A percentile compares a stretch with the other conserved stretches of the same genome.
These are phyloP conservation scores for Pseudogymnoascus sp. DNA, from an alignment of 2,329 filamentous ascomycete genomes.

Conservation along the genomic window DNA sequence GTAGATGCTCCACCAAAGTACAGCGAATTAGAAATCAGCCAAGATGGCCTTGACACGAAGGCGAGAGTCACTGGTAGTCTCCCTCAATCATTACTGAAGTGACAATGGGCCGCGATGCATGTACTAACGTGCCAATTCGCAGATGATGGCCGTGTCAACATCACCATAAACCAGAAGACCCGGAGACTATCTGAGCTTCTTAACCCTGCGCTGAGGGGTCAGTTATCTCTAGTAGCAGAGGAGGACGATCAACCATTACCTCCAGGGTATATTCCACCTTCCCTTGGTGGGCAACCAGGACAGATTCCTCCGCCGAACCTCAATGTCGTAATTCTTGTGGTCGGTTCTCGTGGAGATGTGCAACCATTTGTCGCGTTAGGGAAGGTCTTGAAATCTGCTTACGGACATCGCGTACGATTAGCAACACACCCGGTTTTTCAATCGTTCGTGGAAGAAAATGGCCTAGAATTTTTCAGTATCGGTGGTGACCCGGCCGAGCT, in stretches of 20 bases:
- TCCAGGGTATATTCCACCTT: constrained; percentile 64
- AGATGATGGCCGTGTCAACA: constrained; percentile 71
- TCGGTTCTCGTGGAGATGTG: constrained; percentile 65
- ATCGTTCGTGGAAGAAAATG: constrained; percentile 59
- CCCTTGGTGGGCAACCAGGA: constrained; percentile 54
- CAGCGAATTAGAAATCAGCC: constrained; percentile 43
- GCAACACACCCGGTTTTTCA: constrained; percentile 65
- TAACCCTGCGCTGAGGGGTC: constrained; percentile 54
- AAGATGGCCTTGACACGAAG: constrained; percentile 54
- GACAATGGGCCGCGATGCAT: neutral
- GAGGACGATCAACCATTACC: constrained; percentile 46
- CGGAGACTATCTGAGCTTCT: constrained; percentile 58
- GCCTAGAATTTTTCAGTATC: constrained; percentile 66
- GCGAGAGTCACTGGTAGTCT: constrained; percentile 46
- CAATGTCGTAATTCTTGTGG: constrained; percentile 67
- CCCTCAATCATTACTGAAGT: neutral
- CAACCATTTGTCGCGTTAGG: constrained; percentile 68
- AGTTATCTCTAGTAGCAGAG: constrained; percentile 32
- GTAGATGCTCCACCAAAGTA: constrained; percentile 6
- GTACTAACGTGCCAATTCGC: constrained; percentile 9
- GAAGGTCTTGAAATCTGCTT: constrained; percentile 52
- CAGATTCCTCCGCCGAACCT: constrained; percentile 49
- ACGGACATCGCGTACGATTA: constrained; percentile 63
- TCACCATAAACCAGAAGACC: constrained; percentile 67
- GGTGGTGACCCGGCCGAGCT: constrained; percentile 70